Evolutionary conservation across 2,329 filamentous ascomycete genomes (phyloP), one percentile per base, ranked within the genome.

Genomic region (Tolypocladium pustulatum): DNA sequence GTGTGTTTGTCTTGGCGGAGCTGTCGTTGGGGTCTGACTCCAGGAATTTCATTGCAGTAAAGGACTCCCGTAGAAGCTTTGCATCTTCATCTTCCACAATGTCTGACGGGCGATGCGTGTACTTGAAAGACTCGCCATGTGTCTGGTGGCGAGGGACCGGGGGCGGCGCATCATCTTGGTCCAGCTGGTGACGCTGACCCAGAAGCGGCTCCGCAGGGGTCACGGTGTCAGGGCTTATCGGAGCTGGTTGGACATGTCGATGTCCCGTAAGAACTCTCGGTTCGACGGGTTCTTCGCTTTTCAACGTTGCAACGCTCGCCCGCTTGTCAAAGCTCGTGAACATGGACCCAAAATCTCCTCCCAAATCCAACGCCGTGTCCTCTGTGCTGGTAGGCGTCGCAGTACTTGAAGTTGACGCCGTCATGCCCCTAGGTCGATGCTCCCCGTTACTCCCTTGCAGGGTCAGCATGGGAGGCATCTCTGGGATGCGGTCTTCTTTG

Each of bases 321-420:
- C 81, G 74, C 68, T 84, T 84, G 61, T 82, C 80, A 55, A 82
- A 81, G n/a, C 72, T 74, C 13, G 73, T 73, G 46, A 84, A 75
- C 78, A 85, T 81, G 58, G 76, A 81, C 60, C 79, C 76, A 62
- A 85, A 82, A 64, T 85, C 82, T 54, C 81, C 78, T 20, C 82
- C 82, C 54, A 85, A 67, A 64, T 84, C 81, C 20, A 85, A 65
- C 46, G 70, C 69, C 58, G 76, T 65, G 34, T 73, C 69, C 30
- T 76, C 41, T 81, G 67, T 55, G 75, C 77, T 6, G 78, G 78
- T 15, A 77, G 64, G 79, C 1, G 80, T 83, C 15, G 79, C 74
- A 8, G 81, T 83, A 63, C 77, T 81, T 15, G 76, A 71, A 10
- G 82, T 83, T 5, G 81, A 84, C 20, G 76, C 67, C 5, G 82